Conservation (phyloP, 2,329 filamentous ascomycete species). For the Stylonectria norvegica region DNA sequence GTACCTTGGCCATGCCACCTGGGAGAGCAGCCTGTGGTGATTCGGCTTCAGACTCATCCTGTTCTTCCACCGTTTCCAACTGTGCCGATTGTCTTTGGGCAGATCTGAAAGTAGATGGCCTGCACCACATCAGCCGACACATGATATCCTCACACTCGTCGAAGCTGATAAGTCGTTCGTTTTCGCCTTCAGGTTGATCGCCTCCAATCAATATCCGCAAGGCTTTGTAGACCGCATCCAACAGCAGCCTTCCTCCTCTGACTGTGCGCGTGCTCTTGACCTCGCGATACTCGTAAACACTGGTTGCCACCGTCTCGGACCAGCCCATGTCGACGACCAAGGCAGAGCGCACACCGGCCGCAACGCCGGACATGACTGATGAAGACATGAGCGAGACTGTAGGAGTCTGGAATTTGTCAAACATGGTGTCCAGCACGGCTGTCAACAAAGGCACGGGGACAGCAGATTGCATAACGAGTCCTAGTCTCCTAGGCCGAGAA, state of each 20-base stretch:
- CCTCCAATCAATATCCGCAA: slow-evolving; percentile 40
- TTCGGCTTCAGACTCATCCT: slow-evolving; percentile 49
- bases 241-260: slow-evolving; percentile 69
- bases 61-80: slow-evolving; percentile 52
- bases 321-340: slow-evolving; percentile 89
- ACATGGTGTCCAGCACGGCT: slow-evolving; percentile 71
- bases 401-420: slow-evolving; percentile 75
- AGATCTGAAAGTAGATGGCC: slow-evolving; percentile 30
- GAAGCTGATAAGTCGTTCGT: slow-evolving; percentile 55
- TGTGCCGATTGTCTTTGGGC: slow-evolving; percentile 38
- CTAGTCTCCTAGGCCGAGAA: slow-evolving; percentile 69
- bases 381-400: slow-evolving; percentile 77
- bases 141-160: slow-evolving; percentile 79
- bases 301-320: slow-evolving; percentile 82
- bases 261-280: slow-evolving; percentile 67
- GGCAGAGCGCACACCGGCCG: slow-evolving; percentile 80
- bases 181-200: slow-evolving; percentile 30
- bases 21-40: slow-evolving; percentile 18
- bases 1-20: slow-evolving; percentile 38
- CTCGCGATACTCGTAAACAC: slow-evolving; percentile 87
- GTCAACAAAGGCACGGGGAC: slow-evolving; percentile 77
- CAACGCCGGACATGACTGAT: slow-evolving; percentile 69
- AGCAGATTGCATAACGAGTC: slow-evolving; percentile 72
- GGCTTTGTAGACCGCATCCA: slow-evolving; percentile 64
- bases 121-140: slow-evolving; percentile 75